Evolutionary conservation across 176 grass and related monocot species (phyloP).

Genomic region (Miscanthus lutarioriparius): DNA sequence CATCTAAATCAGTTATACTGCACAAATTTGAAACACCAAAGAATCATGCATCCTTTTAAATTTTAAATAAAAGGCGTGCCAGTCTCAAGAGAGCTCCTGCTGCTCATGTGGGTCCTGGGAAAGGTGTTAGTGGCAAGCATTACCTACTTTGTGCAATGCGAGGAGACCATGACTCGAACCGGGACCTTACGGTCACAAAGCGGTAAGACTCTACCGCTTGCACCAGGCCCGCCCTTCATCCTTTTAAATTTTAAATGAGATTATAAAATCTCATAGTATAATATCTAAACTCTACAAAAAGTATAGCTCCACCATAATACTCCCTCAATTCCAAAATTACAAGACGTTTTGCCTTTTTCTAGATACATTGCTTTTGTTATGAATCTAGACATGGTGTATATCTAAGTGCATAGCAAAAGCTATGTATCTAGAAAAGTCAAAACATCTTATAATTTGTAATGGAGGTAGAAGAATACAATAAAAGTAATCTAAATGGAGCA

Average conservation of each 20-base stretch:
- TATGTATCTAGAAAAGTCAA: background rate
- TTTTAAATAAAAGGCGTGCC: too few relatives aligned
- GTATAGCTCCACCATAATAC: slow-evolving; percentile 1
- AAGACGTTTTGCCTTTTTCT: background rate
- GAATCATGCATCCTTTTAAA: background rate
- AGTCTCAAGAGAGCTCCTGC: too few relatives aligned
- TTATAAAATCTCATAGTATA: slow-evolving; percentile 1
- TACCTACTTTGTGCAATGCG: too few relatives aligned
- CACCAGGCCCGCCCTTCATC: too few relatives aligned
- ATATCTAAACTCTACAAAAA: background rate
- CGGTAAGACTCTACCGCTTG: too few relatives aligned
- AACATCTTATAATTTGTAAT: background rate
- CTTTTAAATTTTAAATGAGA: background rate
- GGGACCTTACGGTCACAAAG: too few relatives aligned
- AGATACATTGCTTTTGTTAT: background rate
- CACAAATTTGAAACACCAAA: background rate
- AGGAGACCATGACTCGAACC: too few relatives aligned
- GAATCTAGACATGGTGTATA: background rate
- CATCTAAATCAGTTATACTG: slow-evolving; percentile 28
- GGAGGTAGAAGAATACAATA: background rate
- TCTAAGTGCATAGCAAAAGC: background rate
- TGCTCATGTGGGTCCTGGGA: too few relatives aligned
- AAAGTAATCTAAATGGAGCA: background rate
- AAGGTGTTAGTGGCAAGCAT: too few relatives aligned
- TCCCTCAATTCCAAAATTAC: background rate